Conservation (phyloP, 306 rosid species). For the Quercus engelmannii region DNA sequence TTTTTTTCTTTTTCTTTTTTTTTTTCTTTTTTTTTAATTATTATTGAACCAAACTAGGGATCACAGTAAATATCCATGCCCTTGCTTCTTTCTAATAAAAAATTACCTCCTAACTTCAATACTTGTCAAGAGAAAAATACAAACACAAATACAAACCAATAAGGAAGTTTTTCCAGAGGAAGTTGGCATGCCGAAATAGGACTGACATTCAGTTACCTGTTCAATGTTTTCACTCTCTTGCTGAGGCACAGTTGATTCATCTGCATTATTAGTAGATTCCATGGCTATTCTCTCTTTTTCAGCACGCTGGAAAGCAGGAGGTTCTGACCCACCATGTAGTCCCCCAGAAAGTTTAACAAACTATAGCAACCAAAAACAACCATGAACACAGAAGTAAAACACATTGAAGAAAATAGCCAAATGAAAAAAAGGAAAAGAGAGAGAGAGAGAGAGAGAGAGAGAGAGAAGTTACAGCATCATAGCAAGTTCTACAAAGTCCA, state of each 20-base stretch:
- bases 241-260: slow-evolving; percentile 27
- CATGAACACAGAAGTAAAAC: not conserved
- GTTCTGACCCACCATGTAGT: slow-evolving; percentile 78
- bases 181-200: not conserved
- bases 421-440: not conserved
- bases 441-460: not conserved
- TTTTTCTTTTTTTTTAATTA: no score
- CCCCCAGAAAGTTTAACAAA: slow-evolving; percentile 79
- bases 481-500: slow-evolving; percentile 80
- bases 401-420: not conserved
- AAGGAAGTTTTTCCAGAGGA: not conserved
- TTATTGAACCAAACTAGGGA: not conserved
- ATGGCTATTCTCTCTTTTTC: slow-evolving; percentile 58
- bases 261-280: slow-evolving; percentile 30
- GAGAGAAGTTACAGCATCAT: slow-evolving; percentile 55
- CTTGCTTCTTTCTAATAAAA: not conserved
- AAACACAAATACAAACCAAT: not conserved
- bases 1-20: no score
- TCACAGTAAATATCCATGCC: not conserved
- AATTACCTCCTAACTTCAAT: no score
- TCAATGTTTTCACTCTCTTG: not conserved
- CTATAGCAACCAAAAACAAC: slow-evolving; percentile 35
- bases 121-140: not conserved
- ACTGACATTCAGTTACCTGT: not conserved
- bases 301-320: slow-evolving; percentile 94